Evolutionary conservation across 2,329 filamentous ascomycete genomes (phyloP).

Genomic region (Stylonectria norvegica): DNA sequence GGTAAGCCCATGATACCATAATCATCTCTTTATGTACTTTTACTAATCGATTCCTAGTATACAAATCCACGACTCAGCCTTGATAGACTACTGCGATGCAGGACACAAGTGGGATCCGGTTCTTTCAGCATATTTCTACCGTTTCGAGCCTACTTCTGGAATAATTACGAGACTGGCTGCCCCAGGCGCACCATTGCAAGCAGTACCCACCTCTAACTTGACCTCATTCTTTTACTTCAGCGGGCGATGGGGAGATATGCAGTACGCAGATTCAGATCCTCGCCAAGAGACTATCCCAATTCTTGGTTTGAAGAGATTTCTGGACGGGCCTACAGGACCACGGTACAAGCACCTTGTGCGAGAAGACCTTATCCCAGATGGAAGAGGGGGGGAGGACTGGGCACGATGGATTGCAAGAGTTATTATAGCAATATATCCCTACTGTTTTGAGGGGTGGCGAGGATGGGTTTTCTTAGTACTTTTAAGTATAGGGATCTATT

Average conservation of each 20-base stretch:
- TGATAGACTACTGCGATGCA: constrained; percentile 34
- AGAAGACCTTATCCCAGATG: constrained; percentile 30
- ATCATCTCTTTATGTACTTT: too few species aligned
- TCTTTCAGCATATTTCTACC: constrained; percentile 35
- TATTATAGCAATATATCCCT: constrained; percentile 32
- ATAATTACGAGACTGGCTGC: constrained; percentile 18
- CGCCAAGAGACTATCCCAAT: constrained; percentile 29
- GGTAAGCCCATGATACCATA: too few species aligned
- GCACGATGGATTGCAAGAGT: constrained; percentile 26
- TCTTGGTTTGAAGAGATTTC: constrained; percentile 33
- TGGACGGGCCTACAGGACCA: constrained; percentile 32
- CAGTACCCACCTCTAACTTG: constrained; percentile 19
- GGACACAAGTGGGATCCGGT: constrained; percentile 34
- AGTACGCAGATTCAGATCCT: constrained; percentile 30
- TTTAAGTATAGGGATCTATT: constrained; percentile 13
- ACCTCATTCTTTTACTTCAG: constrained; percentile 35
- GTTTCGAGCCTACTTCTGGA: constrained; percentile 25
- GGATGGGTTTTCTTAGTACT: constrained; percentile 25
- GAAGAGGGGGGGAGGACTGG: constrained; percentile 22
- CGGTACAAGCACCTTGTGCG: constrained; percentile 32
- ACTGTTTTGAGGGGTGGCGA: constrained; percentile 34
- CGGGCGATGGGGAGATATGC: constrained; percentile 33
- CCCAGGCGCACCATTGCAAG: constrained; percentile 7
- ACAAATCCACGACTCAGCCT: constrained; percentile 31
- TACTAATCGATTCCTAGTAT: constrained; percentile 18